Conservation (phyloP, 345 rosid genomes). For the Noccaea caerulescens region DNA sequence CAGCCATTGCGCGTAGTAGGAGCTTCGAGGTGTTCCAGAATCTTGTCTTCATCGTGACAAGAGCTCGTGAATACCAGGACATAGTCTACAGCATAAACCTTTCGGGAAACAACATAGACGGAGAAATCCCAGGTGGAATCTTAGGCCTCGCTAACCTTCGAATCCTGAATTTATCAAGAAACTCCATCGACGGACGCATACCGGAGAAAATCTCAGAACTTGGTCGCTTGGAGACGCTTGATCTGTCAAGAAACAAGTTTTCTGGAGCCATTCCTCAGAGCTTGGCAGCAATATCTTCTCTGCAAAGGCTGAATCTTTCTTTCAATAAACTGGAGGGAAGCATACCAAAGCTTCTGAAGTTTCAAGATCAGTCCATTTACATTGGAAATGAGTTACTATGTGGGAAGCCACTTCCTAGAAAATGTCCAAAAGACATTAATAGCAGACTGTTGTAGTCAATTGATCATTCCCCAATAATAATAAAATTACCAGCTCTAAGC, state of each 20-base stretch:
- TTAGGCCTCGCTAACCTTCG: slow-evolving; percentile 39
- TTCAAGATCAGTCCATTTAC: slow-evolving; percentile 51
- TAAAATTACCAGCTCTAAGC: not conserved
- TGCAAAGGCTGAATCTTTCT: slow-evolving; percentile 52
- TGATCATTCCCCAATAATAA: slow-evolving; percentile 2
- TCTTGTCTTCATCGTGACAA: slow-evolving; percentile 44
- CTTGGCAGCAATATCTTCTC: slow-evolving; percentile 45
- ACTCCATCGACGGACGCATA: slow-evolving; percentile 42
- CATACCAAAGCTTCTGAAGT: slow-evolving; percentile 49
- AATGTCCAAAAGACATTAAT: slow-evolving; percentile 42
- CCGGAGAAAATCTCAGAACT: slow-evolving; percentile 41
- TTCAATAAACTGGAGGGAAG: slow-evolving; percentile 54
- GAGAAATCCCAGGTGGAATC: slow-evolving; percentile 46
- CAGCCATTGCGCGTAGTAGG: slow-evolving; percentile 39
- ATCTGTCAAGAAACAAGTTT: slow-evolving; percentile 52
- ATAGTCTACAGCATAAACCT: slow-evolving; percentile 45
- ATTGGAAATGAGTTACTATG: slow-evolving; percentile 53
- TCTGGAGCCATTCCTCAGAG: slow-evolving; percentile 56
- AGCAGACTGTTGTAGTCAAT: slow-evolving; percentile 20
- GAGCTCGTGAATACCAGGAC: slow-evolving; percentile 45
- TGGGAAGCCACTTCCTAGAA: slow-evolving; percentile 52
- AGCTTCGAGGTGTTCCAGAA: slow-evolving; percentile 44
- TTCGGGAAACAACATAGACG: slow-evolving; percentile 50
- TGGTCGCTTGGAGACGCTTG: slow-evolving; percentile 44
- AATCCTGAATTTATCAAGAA: slow-evolving; percentile 48